These are phyloP conservation scores for Cladophialophora immunda DNA, from an alignment of 2,329 filamentous ascomycete genomes.

Conservation along the genomic window DNA sequence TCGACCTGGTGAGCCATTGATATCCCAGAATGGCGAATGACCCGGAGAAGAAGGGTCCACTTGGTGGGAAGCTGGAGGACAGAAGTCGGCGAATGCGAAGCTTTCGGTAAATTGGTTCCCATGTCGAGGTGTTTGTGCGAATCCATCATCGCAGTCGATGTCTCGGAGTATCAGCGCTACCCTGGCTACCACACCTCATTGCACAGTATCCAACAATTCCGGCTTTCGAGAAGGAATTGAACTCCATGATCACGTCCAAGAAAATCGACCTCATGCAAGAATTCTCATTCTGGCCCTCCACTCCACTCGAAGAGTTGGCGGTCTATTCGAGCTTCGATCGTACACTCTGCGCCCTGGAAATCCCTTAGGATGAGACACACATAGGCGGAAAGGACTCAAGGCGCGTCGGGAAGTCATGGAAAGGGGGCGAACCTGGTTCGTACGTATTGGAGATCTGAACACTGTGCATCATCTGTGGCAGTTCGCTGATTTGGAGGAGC, in stretches of 20 bases:
- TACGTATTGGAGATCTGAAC: slow-evolving; percentile 96
- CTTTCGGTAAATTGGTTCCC: slow-evolving; percentile 74
- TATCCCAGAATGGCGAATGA: slow-evolving; percentile 88
- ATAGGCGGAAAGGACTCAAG: slow-evolving; percentile 92
- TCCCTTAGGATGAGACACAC: slow-evolving; percentile 96
- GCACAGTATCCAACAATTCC: slow-evolving; percentile 82
- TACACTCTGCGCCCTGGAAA: slow-evolving; percentile 97
- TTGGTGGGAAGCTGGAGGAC: slow-evolving; percentile 98
- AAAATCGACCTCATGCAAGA: slow-evolving; percentile 96
- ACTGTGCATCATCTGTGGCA: slow-evolving; percentile 99
- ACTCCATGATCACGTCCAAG: slow-evolving; percentile 83
- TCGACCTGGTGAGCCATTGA: slow-evolving; percentile 86
- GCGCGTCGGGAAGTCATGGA: slow-evolving; percentile 97
- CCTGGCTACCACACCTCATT: slow-evolving; percentile 93
- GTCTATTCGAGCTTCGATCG: slow-evolving; percentile 93
- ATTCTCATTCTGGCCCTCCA: slow-evolving; percentile 99
- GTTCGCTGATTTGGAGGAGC: slow-evolving; percentile 94
- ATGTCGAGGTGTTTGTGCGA: slow-evolving; percentile 41
- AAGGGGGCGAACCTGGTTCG: slow-evolving; percentile 97
- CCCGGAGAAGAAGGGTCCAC: slow-evolving; percentile 91
- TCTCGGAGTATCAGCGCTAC: slow-evolving; percentile 99
- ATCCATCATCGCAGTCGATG: slow-evolving; percentile 75
- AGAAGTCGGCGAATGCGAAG: slow-evolving; percentile 96
- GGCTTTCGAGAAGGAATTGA: slow-evolving; percentile 84
- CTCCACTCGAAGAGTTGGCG: slow-evolving; percentile 85